These are phyloP conservation scores for Colletotrichum sublineola DNA, from an alignment of 2,329 filamentous ascomycete genomes.

Conservation along the genomic window DNA sequence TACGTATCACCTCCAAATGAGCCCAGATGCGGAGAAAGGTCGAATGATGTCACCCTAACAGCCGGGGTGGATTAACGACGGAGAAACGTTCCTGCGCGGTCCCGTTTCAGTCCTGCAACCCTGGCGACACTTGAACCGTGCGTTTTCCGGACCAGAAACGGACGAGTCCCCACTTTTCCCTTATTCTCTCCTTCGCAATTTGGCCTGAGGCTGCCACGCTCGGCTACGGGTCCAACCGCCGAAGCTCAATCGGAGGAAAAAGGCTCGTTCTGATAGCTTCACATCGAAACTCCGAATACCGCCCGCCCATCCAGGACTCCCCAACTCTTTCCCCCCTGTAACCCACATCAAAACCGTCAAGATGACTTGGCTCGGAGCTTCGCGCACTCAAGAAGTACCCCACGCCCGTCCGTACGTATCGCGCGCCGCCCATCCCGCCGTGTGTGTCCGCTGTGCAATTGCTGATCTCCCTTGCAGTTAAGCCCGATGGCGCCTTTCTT, in stretches of 20 bases:
- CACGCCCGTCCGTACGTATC: conserved; percentile 78
- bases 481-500: conserved; percentile 95
- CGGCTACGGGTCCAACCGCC: conserved; percentile 54
- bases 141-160: neutral
- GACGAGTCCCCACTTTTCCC: neutral
- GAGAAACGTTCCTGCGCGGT: conserved; percentile 21
- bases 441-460: conserved; percentile 28
- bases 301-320: conserved; percentile 52
- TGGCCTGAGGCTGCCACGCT: conserved; percentile 48
- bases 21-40: conserved; percentile 41
- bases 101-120: neutral
- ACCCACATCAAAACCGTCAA: conserved; percentile 61
- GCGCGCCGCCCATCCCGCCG: conserved; percentile 50
- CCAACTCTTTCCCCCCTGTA: conserved; percentile 52
- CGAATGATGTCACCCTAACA: conserved; percentile 40
- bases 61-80: conserved; percentile 11
- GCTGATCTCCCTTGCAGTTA: conserved; percentile 69
- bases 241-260: conserved; percentile 51
- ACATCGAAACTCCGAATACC: conserved; percentile 48
- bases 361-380: conserved; percentile 81
- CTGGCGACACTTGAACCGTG: neutral
- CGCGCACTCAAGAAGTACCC: conserved; percentile 82
- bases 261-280: conserved; percentile 56
- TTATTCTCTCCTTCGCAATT: neutral
- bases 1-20: conserved; percentile 39